A percentile compares a stretch with the other conserved stretches of the same genome.
Conservation (phyloP, 2,329 filamentous ascomycete genomes). For the Zymoseptoria passerinii region DNA sequence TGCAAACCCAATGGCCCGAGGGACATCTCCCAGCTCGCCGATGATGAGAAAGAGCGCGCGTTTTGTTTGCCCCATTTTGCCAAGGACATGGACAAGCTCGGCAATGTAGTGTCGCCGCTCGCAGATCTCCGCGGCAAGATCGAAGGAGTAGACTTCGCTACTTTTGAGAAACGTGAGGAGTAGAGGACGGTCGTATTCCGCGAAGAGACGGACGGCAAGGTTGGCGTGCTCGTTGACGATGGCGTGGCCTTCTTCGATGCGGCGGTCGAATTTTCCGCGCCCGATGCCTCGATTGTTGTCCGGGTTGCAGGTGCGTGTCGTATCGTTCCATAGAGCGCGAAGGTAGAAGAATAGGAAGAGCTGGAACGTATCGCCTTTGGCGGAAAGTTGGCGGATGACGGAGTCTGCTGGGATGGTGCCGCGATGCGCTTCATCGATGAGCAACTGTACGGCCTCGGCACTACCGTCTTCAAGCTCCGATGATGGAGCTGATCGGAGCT, state of each 20-base stretch:
- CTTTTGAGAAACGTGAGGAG: conserved; percentile 86
- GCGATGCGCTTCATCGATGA: conserved; percentile 85
- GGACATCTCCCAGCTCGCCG: conserved; percentile 82
- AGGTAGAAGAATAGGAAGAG: conserved; percentile 91
- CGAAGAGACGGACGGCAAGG: conserved; percentile 76
- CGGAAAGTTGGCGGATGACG: conserved; percentile 70
- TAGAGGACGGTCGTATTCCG: conserved; percentile 67
- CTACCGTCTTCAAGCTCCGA: conserved; percentile 71
- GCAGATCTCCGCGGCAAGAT: conserved; percentile 68
- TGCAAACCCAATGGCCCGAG: conserved; percentile 86
- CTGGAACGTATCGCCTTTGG: conserved; percentile 49
- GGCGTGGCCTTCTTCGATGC: conserved; percentile 49
- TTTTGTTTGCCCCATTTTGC: conserved; percentile 90
- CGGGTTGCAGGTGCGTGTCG: conserved; percentile 1
- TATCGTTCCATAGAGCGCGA: conserved; percentile 63
- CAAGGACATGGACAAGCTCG: conserved; percentile 91
- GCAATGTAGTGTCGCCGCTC: conserved; percentile 73
- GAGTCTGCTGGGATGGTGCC: conserved; percentile 71
- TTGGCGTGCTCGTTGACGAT: conserved; percentile 80
- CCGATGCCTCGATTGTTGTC: conserved; percentile 4
- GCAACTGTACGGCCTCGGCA: conserved; percentile 71
- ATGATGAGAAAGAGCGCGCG: conserved; percentile 88
- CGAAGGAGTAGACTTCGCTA: conserved; percentile 73
- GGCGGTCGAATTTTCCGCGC: conserved; percentile 19
- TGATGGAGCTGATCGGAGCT: conserved; percentile 56